These are phyloP conservation scores for Beauveria rudraprayagi DNA, from an alignment of 2,329 filamentous ascomycete genomes.

Conservation along the genomic window DNA sequence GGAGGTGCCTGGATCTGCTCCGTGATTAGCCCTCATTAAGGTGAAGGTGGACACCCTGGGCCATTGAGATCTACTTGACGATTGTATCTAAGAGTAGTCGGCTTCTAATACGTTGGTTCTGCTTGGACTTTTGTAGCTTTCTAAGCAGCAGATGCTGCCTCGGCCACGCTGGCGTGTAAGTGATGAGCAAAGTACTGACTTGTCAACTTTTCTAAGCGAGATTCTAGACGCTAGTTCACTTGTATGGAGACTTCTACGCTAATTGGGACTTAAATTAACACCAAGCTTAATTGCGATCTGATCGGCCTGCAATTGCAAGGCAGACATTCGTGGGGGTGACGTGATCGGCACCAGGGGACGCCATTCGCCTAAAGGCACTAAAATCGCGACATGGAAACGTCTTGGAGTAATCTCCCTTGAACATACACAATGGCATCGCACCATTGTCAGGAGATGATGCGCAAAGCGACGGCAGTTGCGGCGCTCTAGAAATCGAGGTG, in stretches of 20 bases:
- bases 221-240: neutral
- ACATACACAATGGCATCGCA: neutral
- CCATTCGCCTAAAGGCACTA: conserved; percentile 4
- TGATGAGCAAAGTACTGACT: neutral
- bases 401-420: conserved; percentile 1
- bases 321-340: neutral
- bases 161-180: neutral
- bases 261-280: neutral
- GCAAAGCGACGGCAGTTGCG: neutral
- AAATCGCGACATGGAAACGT: conserved; percentile 8
- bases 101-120: neutral
- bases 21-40: neutral
- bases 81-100: neutral
- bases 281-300: neutral
- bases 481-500: neutral
- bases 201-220: neutral
- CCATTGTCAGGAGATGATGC: neutral
- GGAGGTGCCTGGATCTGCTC: conserved; percentile 2
- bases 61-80: neutral
- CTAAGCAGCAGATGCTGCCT: neutral
- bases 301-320: neutral
- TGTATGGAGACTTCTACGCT: neutral
- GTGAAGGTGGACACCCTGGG: too few species aligned
- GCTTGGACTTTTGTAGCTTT: neutral
- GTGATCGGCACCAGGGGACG: neutral